Evolutionary conservation across 257 asterid genomes (phyloP), one percentile per base, ranked within the genome.

Genomic region (Nyctanthes arbortristis): DNA sequence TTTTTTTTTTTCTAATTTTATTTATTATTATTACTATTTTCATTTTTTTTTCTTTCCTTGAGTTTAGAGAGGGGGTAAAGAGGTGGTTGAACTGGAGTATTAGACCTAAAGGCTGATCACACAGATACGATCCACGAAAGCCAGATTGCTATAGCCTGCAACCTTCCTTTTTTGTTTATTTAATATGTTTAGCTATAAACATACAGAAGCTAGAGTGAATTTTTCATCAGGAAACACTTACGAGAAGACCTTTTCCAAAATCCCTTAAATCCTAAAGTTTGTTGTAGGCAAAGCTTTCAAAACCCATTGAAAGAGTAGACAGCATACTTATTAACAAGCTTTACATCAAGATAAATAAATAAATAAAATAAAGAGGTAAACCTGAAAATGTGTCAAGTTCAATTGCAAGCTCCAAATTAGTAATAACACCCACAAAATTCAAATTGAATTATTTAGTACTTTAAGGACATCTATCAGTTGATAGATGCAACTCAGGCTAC

Each of bases 381-480:
- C n/a, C n/a, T n/a, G n/a, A n/a, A n/a, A n/a, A n/a, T 49, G 57
- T 20, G 12, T n/a, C 57, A 49, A 49, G 28, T 31, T 20, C 66
- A 61, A 33, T 14, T 34, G 66, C 14, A 28, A 64, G 56, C 35
- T 59, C 36, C 30, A 5, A 30, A 25, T n/a, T 18, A 34, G 61
- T 16, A 54, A 27, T 56, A n/a, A 29, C 68, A 40, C 64, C 28
- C 52, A 22, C 1, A 35, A 66, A 12, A 33, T n/a, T 52, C 11
- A 54, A 14, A 66, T 49, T 24, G 49, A 62, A 55, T 54, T 49
- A 37, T 54, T 66, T 47, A 47, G 58, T n/a, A 30, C 25, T 7
- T 33, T 1, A n/a, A 59, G 45, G 49, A 45, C 34, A 61, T 22
- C 57, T 22, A 27, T 67, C 57, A 18, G 58, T 65, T 30, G 16